Conservation (phyloP, 352 stramenopile species). For the Phytopythium delawarense region DNA sequence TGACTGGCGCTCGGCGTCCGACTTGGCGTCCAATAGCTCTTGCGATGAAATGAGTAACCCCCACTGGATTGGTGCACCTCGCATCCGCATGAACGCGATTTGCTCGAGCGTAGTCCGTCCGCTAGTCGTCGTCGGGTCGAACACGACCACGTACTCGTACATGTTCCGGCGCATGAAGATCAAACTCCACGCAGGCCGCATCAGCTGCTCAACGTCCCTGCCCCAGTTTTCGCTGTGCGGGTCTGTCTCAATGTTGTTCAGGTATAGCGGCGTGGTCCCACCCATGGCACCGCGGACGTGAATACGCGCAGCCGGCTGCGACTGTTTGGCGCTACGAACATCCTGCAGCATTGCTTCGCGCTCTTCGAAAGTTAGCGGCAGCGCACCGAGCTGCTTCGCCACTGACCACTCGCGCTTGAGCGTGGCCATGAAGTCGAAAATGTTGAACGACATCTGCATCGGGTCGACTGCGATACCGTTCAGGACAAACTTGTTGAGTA, state of each 20-base stretch:
- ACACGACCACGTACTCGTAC: slow-evolving; percentile 78
- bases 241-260: slow-evolving; percentile 83
- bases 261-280: slow-evolving; percentile 62
- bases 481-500: slow-evolving; percentile 78
- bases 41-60: slow-evolving; percentile 66
- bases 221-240: slow-evolving; percentile 45
- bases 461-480: slow-evolving; percentile 85
- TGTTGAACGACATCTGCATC: slow-evolving; percentile 86
- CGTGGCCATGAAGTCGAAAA: slow-evolving; percentile 86
- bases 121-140: slow-evolving; percentile 55
- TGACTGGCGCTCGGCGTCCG: slow-evolving; percentile 24
- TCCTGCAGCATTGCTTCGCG: slow-evolving; percentile 54
- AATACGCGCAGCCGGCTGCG: slow-evolving; percentile 51
- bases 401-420: slow-evolving; percentile 79
- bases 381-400: slow-evolving; percentile 51
- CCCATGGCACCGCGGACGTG: slow-evolving; percentile 53
- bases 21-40: slow-evolving; percentile 56
- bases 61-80: slow-evolving; percentile 73
- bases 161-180: slow-evolving; percentile 87
- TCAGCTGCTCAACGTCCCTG: slow-evolving; percentile 36
- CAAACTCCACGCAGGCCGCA: slow-evolving; percentile 65
- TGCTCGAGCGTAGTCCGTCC: slow-evolving; percentile 49
- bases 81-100: slow-evolving; percentile 66
- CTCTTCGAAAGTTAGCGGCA: slow-evolving; percentile 44
- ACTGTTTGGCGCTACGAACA: slow-evolving; percentile 45